Conservation (phyloP, 2,329 filamentous ascomycete genomes). For the Penicillium sp. region DNA sequence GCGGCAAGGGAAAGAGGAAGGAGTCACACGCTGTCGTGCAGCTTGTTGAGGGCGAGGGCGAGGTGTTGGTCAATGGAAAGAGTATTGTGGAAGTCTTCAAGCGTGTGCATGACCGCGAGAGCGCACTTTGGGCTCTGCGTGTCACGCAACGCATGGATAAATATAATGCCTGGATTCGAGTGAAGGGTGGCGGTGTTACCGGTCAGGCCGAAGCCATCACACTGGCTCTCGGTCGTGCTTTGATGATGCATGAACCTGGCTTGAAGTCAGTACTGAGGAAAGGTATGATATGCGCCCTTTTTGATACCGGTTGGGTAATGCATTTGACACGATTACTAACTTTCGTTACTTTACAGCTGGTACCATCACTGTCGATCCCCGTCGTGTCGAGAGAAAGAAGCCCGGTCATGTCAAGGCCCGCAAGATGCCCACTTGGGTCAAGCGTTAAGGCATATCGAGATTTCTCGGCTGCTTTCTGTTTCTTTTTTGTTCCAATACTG, state of each 20-base stretch:
- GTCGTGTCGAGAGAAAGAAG: constrained; percentile 97
- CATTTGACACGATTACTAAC: constrained; percentile 18
- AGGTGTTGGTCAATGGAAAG: constrained; percentile 88
- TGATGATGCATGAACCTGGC: constrained; percentile 87
- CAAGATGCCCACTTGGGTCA: constrained; percentile 98
- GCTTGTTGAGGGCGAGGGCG: constrained; percentile 88
- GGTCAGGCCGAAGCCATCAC: constrained; percentile 95
- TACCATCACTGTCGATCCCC: constrained; percentile 85
- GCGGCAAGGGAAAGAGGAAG: constrained; percentile 85
- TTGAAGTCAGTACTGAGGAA: constrained; percentile 83
- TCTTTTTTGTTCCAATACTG: constrained; percentile 28
- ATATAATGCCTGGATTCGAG: constrained; percentile 91
- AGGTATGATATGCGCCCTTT: constrained; percentile 64
- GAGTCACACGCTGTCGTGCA: constrained; percentile 80
- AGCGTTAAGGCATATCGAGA: constrained; percentile 55
- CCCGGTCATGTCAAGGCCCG: constrained; percentile 92
- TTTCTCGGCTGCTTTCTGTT: constrained; percentile 10
- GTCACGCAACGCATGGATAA: constrained; percentile 83
- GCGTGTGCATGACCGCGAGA: constrained; percentile 90
- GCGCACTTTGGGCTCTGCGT: constrained; percentile 86
- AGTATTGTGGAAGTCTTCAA: constrained; percentile 79
- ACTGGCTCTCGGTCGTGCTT: constrained; percentile 81
- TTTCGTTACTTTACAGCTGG: constrained; percentile 64
- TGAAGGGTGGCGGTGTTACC: constrained; percentile 84
- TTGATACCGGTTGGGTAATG: background rate